Base-by-base conservation (phyloP, 305 asterid genomes). In the Fraxinus baroniana region DNA sequence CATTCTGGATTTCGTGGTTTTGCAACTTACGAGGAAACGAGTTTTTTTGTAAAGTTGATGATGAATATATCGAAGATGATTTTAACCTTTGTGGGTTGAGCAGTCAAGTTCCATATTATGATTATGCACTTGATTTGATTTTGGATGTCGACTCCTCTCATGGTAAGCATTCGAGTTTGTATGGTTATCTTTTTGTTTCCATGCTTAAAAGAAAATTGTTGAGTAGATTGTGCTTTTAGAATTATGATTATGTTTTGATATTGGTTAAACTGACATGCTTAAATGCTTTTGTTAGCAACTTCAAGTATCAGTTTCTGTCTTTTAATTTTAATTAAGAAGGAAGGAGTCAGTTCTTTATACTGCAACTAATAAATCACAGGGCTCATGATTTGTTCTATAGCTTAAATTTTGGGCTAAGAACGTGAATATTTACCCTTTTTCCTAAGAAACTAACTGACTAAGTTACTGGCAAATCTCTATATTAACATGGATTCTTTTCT, bases 1-100 rank as follows among this genome's bases (percentile, higher is more conserved):
- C 94, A 68, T 90, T 91, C 80, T 90, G 93, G 93, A 84, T 90
- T 77, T 87, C 93, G 18, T 89, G 93, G 93, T 90, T 90, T 83
- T 90, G 94, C 90, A 90, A 89, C 84, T 86, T 90, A 89, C 91
- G 92, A 22, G 94, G 94, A 77, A 90, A 90, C 46, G 94, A 90
- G 81, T 89, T 90, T 85, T 89, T 90, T 78, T 90, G 92, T 76
- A 92, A 90, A 84, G 92, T 90, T 32, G 94, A 90, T 76, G 94
- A 90, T 24, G 92, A 89, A 1, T 90, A 90, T 79, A 90, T 90
- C 76, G 91, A 89, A 84, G 94, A 90, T 77, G 92, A 90, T 85
- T 90, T 90, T 82, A 90, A 90, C 82, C 92, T 90, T 39, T 90
- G 94, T 86, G 94, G 94, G 4, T 80, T 90, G 85, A 90, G 93